A percentile compares a stretch with the other conserved stretches of the same genome.
Conservation (phyloP, 768 basidiomycete genomes). For the Lepiota venenata region DNA sequence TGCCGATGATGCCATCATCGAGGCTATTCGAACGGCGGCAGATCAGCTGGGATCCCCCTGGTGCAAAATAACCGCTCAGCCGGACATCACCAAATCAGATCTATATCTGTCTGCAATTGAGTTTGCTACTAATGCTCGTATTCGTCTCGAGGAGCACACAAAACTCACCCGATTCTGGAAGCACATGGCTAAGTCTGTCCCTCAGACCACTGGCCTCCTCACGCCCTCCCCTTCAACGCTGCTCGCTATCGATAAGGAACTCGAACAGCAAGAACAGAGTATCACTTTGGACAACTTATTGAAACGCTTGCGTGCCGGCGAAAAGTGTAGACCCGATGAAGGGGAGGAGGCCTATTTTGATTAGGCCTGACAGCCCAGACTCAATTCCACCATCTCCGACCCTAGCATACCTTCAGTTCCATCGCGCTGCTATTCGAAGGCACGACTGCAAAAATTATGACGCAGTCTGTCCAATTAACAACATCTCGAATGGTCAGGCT, state of each 20-base stretch:
- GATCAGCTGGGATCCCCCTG: constrained; percentile 36
- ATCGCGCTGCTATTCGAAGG: not conserved
- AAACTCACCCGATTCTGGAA: constrained; percentile 42
- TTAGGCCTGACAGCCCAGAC: not conserved
- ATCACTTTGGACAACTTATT: constrained; percentile 1
- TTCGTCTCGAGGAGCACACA: constrained; percentile 35
- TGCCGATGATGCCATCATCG: constrained; percentile 39
- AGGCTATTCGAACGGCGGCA: constrained; percentile 40
- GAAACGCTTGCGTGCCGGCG: not conserved
- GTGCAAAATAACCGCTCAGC: constrained; percentile 34
- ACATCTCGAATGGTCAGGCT: too few relatives aligned
- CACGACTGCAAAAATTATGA: too few relatives aligned
- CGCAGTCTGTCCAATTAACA: too few relatives aligned
- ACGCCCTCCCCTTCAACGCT: constrained; percentile 34
- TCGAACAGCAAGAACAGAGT: constrained; percentile 14
- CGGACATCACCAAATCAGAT: constrained; percentile 33
- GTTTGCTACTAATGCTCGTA: constrained; percentile 39
- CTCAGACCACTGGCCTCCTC: constrained; percentile 20
- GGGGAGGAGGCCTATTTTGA: not conserved
- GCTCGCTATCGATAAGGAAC: constrained; percentile 26
- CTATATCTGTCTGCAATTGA: constrained; percentile 45
- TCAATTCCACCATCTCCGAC: not conserved
- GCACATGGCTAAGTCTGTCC: constrained; percentile 31
- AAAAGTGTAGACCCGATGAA: not conserved
- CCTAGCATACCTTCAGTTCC: not conserved